These are phyloP conservation scores for Staphylotrichum longicolle DNA, from an alignment of 495 filamentous ascomycete species.

Conservation along the genomic window DNA sequence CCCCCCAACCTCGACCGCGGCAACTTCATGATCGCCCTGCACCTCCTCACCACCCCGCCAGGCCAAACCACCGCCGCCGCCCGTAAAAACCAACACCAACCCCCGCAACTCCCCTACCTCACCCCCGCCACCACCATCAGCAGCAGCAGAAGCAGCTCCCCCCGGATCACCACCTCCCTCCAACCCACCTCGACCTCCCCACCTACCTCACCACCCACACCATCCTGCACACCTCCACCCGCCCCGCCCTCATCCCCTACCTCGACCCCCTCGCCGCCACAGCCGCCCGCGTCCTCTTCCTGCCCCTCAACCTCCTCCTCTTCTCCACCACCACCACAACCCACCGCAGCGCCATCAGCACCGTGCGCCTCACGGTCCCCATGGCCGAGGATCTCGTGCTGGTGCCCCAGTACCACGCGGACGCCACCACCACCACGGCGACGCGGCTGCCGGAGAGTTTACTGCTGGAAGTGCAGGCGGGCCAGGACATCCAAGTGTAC, in stretches of 20 bases:
- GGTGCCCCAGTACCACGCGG: background rate
- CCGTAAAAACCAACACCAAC: slow-evolving; percentile 18
- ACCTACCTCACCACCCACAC: slow-evolving; percentile 27
- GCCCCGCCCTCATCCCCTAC: slow-evolving; percentile 44
- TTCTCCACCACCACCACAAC: no score
- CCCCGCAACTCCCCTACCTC: slow-evolving; percentile 17
- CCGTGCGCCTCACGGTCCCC: slow-evolving; percentile 54
- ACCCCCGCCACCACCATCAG: slow-evolving; percentile 11
- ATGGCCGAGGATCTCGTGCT: slow-evolving; percentile 44
- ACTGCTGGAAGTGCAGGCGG: slow-evolving; percentile 64
- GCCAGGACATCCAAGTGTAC: slow-evolving; percentile 72
- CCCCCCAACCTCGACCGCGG: slow-evolving; percentile 60
- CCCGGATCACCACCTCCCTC: slow-evolving; percentile 2
- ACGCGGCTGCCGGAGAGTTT: slow-evolving; percentile 60
- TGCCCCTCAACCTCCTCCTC: slow-evolving; percentile 45
- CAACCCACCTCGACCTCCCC: slow-evolving; percentile 15
- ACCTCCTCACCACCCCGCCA: slow-evolving; percentile 45
- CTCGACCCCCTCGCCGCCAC: slow-evolving; percentile 38
- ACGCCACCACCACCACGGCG: background rate
- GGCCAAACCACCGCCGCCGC: background rate
- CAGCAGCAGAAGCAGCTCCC: slow-evolving; percentile 11
- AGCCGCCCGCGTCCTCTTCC: slow-evolving; percentile 43
- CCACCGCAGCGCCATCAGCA: slow-evolving; percentile 39
- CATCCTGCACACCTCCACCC: slow-evolving; percentile 38
- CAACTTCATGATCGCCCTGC: slow-evolving; percentile 93